Percentiles rank a stretch among this genome's conserved stretches.
Conservation (phyloP, 495 filamentous ascomycete genomes). For the Evernia prunastri region DNA sequence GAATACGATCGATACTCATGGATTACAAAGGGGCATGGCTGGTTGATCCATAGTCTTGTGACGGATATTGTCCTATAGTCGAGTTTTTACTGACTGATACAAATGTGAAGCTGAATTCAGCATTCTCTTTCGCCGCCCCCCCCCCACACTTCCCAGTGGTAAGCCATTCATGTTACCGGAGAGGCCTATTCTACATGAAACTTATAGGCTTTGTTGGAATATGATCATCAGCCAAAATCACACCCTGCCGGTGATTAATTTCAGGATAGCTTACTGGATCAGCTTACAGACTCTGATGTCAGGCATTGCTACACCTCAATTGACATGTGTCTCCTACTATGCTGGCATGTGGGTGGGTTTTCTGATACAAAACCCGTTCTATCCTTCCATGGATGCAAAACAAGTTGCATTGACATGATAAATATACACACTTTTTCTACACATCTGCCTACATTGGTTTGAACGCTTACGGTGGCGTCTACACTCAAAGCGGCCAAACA, state of each 20-base stretch:
- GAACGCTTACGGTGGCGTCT: slow-evolving; percentile 1
- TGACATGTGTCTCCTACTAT: too few relatives aligned
- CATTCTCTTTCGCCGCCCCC: neutral
- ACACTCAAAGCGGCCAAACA: neutral
- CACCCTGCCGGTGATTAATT: neutral
- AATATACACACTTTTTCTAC: too few relatives aligned
- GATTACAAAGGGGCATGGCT: too few relatives aligned
- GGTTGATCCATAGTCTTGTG: too few relatives aligned
- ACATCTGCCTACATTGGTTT: too few relatives aligned
- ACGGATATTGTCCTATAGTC: neutral
- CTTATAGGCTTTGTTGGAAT: neutral
- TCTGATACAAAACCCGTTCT: too few relatives aligned
- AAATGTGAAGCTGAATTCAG: neutral
- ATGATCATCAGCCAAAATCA: neutral
- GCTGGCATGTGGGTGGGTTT: too few relatives aligned
- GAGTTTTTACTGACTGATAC: neutral
- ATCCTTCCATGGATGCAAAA: too few relatives aligned
- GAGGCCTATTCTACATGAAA: neutral
- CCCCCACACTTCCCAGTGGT: neutral
- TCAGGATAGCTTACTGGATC: slow-evolving; percentile 6
- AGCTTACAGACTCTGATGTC: too few relatives aligned
- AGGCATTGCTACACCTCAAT: too few relatives aligned
- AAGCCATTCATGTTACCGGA: neutral
- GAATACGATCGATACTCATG: too few relatives aligned
- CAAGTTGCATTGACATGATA: too few relatives aligned